Evolutionary conservation across 1,284 basidiomycete genomes (phyloP).

Genomic region (Ceratorhiza oryzae-sativae): DNA sequence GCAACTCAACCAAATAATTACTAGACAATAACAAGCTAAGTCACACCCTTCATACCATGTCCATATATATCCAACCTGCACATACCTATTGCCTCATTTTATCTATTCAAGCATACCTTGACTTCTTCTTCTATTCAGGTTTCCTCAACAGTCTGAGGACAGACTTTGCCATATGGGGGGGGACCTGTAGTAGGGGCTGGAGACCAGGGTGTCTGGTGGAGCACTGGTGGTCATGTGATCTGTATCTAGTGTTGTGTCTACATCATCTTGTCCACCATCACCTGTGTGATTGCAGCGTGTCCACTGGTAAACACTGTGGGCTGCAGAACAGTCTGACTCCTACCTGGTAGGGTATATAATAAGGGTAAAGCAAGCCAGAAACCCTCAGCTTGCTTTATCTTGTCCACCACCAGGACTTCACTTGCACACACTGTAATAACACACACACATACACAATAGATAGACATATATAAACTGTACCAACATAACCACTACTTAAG

Average conservation of each 20-base stretch:
- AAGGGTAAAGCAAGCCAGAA: too few relatives aligned
- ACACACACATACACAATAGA: too few relatives aligned
- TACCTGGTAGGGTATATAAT: too few relatives aligned
- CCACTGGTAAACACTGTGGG: too few relatives aligned
- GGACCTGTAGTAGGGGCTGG: slow-evolving; percentile 4
- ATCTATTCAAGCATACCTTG: background rate
- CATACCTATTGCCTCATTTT: background rate
- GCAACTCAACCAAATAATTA: slow-evolving; percentile 2
- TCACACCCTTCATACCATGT: background rate
- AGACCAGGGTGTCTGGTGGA: background rate
- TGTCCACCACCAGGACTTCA: too few relatives aligned
- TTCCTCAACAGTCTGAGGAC: background rate
- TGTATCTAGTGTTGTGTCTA: background rate
- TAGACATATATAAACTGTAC: too few relatives aligned
- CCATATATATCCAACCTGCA: background rate
- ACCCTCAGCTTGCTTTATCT: too few relatives aligned
- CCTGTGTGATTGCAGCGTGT: background rate
- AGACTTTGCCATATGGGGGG: background rate
- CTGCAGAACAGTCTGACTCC: too few relatives aligned
- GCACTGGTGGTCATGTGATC: background rate
- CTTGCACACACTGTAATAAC: too few relatives aligned
- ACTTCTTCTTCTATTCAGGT: background rate
- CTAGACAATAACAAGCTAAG: background rate
- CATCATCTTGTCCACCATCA: background rate
- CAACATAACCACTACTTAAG: too few relatives aligned